Base-by-base conservation (phyloP, 495 filamentous ascomycete species). In the Lepraria neglecta region DNA sequence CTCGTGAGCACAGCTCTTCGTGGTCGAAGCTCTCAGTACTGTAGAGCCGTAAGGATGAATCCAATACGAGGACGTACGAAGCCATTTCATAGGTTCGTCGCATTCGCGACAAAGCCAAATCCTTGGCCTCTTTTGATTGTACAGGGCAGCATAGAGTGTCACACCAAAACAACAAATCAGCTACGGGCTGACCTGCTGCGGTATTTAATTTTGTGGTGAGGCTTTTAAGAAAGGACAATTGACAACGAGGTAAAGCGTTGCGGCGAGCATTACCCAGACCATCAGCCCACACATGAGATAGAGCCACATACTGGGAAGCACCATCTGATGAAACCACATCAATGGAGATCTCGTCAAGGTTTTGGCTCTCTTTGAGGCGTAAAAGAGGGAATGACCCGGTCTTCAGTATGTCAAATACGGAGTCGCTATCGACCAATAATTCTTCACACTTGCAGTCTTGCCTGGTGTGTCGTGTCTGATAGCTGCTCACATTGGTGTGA, bases 221-320 rank as follows among this genome's bases (percentile, higher is more conserved):
- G 6, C 24, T 35, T 12, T 30, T 10, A 3, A 66, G 28, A 33
- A 28, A 48, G 14, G 27, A 38, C 11, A 66, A 21, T 56, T 66
- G 64, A 44, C 61, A 66, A 24, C 21, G 38, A 11, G 60, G 48
- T 27, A 66, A 44, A n/a, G 43, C 31, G 31, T 64, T 66, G 31
- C 28, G n/a, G 14, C 44, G 15, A 7, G 64, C 56, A 51, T 66
- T 64, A 7, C 64, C 64, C 11, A 66, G 56, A 17, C 64, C 64
- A 53, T 66, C 64, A 33, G 61, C 46, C 64, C 64, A 64, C 40
- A 66, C 64, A 47, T 66, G 64, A 43, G 64, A 66, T 24, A 64
- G 7, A 3, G 61, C 64, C 27, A 66, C 4, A 67, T 83, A 19
- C 6, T 40, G 40, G 12, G 14, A 38, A 10, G 19, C 42, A 21